These are phyloP conservation scores for Nidularia sp. DNA, from an alignment of 768 basidiomycete genomes.

Conservation along the genomic window DNA sequence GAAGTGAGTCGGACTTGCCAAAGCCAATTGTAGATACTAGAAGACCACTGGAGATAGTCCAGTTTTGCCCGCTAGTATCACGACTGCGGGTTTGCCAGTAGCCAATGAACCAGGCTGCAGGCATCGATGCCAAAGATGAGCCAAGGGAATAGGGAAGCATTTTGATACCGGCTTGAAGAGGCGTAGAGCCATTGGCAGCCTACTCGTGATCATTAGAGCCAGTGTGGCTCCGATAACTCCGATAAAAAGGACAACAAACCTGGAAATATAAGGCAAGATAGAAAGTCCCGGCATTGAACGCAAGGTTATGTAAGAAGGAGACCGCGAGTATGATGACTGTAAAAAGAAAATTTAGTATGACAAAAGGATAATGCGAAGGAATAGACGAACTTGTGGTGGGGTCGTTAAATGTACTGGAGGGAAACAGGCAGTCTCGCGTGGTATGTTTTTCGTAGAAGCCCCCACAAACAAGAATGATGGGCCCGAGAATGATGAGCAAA, in stretches of 20 bases:
- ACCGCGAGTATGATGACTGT: slow-evolving; percentile 63
- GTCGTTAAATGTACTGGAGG: slow-evolving; percentile 57
- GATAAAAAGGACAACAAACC: slow-evolving; percentile 46
- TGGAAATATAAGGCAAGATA: slow-evolving; percentile 84
- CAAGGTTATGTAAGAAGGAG: slow-evolving; percentile 78
- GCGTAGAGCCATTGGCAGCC: slow-evolving; percentile 70
- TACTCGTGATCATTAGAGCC: slow-evolving; percentile 19
- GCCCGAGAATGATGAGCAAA: slow-evolving; percentile 52
- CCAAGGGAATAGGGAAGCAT: slow-evolving; percentile 84
- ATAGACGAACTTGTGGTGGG: slow-evolving; percentile 48
- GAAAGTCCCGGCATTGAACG: slow-evolving; percentile 82
- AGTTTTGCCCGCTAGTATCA: slow-evolving; percentile 63
- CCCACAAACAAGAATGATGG: slow-evolving; percentile 49
- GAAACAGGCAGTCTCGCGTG: slow-evolving; percentile 68
- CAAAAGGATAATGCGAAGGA: slow-evolving; percentile 11
- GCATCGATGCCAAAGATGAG: slow-evolving; percentile 80
- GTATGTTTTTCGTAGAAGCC: slow-evolving; percentile 68
- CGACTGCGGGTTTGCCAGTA: slow-evolving; percentile 54
- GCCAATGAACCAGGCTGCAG: slow-evolving; percentile 79
- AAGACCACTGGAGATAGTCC: slow-evolving; percentile 60
- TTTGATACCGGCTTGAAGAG: slow-evolving; percentile 67
- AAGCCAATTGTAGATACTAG: slow-evolving; percentile 68
- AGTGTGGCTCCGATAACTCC: slow-evolving; percentile 6
- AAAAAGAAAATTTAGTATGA: neutral
- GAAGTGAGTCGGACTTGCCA: slow-evolving; percentile 39